Conservation (phyloP, 2,329 filamentous ascomycete species). For the Berkeleyomyces basicola region DNA sequence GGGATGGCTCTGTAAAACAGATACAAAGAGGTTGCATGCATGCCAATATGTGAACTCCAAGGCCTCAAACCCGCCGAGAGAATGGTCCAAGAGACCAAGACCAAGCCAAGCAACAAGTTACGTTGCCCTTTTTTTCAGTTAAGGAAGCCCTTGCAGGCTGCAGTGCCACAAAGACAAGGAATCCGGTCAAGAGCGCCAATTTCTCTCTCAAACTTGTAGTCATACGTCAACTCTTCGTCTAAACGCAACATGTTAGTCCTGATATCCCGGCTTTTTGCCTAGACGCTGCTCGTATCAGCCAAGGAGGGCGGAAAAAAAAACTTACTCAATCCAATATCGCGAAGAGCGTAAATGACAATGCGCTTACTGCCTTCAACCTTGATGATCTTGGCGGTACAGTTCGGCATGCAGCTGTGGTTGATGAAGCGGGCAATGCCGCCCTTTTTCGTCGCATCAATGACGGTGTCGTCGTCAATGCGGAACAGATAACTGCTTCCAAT, state of each 20-base stretch:
- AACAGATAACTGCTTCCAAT: slow-evolving; percentile 97
- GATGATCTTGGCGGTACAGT: slow-evolving; percentile 98
- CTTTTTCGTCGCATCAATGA: slow-evolving; percentile 96
- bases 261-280: background rate
- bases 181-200: slow-evolving; percentile 89
- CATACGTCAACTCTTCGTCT: slow-evolving; percentile 99
- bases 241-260: slow-evolving; percentile 16
- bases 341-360: slow-evolving; percentile 95
- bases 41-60: background rate
- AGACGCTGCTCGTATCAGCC: background rate
- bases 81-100: background rate
- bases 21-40: no score
- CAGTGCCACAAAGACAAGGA: slow-evolving; percentile 88
- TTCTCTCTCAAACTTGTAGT: slow-evolving; percentile 99
- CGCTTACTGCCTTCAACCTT: slow-evolving; percentile 95
- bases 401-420: slow-evolving; percentile 95
- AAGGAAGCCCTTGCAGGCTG: slow-evolving; percentile 96
- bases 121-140: slow-evolving; percentile 41
- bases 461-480: slow-evolving; percentile 92
- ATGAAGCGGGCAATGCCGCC: slow-evolving; percentile 97
- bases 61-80: background rate
- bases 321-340: slow-evolving; percentile 89
- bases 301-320: slow-evolving; percentile 17
- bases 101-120: background rate
- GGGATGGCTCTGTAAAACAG: background rate